Percentiles rank a stretch among this genome's conserved stretches.
These are phyloP conservation scores for Tremellales sp. DNA, from an alignment of 1,284 basidiomycete genomes.

Conservation along the genomic window DNA sequence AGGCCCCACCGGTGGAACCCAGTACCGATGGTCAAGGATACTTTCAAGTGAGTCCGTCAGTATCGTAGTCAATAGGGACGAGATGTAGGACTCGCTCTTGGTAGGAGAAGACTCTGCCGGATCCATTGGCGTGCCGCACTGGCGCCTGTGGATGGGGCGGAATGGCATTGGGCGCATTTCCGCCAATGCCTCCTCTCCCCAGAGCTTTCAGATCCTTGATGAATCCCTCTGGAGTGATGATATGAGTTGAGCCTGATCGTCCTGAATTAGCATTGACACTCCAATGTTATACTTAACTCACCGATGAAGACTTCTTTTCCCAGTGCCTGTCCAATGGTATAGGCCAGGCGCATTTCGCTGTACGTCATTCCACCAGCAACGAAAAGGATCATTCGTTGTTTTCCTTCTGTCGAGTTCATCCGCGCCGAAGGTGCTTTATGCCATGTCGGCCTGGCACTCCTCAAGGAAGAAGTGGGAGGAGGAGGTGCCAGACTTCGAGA, in stretches of 20 bases:
- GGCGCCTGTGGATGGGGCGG: constrained; percentile 47
- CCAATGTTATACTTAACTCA: constrained; percentile 45
- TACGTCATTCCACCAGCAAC: constrained; percentile 95
- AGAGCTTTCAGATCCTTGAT: constrained; percentile 81
- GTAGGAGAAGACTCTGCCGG: constrained; percentile 67
- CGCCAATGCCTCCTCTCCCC: constrained; percentile 68
- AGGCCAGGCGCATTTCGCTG: constrained; percentile 86
- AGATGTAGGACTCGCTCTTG: constrained; percentile 52
- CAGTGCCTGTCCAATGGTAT: constrained; percentile 67
- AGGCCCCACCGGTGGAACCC: constrained; percentile 47
- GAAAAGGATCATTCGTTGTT: constrained; percentile 85
- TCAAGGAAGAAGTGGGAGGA: constrained; percentile 62
- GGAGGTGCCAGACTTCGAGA: constrained; percentile 10
- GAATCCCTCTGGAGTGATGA: constrained; percentile 76
- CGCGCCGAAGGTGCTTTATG: constrained; percentile 55
- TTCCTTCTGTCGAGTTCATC: constrained; percentile 50
- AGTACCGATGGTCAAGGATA: constrained; percentile 45
- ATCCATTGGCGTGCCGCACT: constrained; percentile 53
- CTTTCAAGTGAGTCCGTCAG: constrained; percentile 15
- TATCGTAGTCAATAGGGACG: neutral
- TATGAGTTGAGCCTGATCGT: constrained; percentile 80
- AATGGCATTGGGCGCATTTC: constrained; percentile 66
- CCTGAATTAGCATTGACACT: neutral
- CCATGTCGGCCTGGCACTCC: constrained; percentile 75
- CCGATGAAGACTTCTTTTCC: constrained; percentile 91